Percentiles rank a stretch among this genome's conserved stretches.
phyloP scores from a whole-genome alignment of 805 yeast species.

The Clavispora santaluciae region DNA sequence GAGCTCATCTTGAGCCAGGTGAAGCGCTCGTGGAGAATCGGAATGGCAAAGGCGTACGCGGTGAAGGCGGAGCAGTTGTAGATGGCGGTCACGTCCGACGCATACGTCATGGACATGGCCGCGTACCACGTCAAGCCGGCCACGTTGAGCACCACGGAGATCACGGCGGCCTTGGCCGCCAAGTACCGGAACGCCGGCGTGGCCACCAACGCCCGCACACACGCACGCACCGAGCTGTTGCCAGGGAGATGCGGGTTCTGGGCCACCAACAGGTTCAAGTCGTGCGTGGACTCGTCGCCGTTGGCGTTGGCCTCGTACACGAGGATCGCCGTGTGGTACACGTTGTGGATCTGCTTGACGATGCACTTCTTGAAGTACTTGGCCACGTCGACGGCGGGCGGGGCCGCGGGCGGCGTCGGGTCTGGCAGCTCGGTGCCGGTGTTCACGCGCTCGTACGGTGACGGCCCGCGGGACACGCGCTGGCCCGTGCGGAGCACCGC shows the following conservation, averaged over 20 bases:
- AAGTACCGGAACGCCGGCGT: conserved; percentile 50
- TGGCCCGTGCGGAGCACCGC: conserved; percentile 42
- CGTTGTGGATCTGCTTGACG: conserved; percentile 40
- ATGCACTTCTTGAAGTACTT: conserved; percentile 33
- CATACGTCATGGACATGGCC: conserved; percentile 74
- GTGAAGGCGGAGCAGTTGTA: conserved; percentile 88
- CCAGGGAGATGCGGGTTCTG: conserved; percentile 33
- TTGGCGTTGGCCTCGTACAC: conserved; percentile 39
- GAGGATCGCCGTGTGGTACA: conserved; percentile 39
- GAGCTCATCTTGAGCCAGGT: conserved; percentile 58
- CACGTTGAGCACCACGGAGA: conserved; percentile 56
- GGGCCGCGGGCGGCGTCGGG: background rate
- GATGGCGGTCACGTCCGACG: conserved; percentile 84
- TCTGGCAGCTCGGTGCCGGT: conserved; percentile 28
- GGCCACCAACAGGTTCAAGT: conserved; percentile 31
- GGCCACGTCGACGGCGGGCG: conserved; percentile 3
- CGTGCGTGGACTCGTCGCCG: conserved; percentile 27
- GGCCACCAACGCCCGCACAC: conserved; percentile 31
- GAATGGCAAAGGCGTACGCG: conserved; percentile 79
- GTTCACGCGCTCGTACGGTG: conserved; percentile 25
- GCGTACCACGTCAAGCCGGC: conserved; percentile 88
- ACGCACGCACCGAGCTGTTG: conserved; percentile 27
- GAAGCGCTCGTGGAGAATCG: conserved; percentile 62
- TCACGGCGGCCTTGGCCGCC: conserved; percentile 34
- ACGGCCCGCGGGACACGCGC: conserved; percentile 10